These are phyloP conservation scores for Pseudogymnoascus pannorum DNA, from an alignment of 2,329 filamentous ascomycete species.

Conservation along the genomic window DNA sequence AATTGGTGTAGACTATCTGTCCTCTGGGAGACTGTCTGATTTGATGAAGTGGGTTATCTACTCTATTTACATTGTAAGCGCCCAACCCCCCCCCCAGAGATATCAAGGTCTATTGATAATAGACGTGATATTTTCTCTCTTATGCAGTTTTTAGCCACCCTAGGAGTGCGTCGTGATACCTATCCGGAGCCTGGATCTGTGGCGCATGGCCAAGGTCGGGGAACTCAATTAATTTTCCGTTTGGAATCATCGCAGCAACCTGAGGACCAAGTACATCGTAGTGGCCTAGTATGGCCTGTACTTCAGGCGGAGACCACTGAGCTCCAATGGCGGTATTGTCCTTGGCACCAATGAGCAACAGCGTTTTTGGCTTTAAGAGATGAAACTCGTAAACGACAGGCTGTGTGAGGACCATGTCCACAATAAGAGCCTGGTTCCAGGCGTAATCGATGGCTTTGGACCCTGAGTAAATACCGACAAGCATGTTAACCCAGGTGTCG, in stretches of 20 bases:
- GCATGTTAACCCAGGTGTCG: constrained; percentile 49
- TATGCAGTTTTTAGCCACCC: constrained; percentile 32
- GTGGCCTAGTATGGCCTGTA: constrained; percentile 38
- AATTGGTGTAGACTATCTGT: neutral
- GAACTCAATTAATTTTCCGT: constrained; percentile 38
- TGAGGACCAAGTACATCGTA: constrained; percentile 40
- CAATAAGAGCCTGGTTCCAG: constrained; percentile 41
- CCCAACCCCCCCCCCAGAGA: neutral
- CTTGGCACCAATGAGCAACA: constrained; percentile 44
- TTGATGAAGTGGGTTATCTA: neutral
- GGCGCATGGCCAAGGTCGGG: constrained; percentile 41
- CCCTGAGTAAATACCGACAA: constrained; percentile 43
- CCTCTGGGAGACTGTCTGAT: neutral
- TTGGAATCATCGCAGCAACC: constrained; percentile 36
- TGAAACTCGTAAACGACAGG: constrained; percentile 44
- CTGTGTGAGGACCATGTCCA: constrained; percentile 49
- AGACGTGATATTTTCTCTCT: neutral
- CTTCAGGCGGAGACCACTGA: constrained; percentile 22
- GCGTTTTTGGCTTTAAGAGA: constrained; percentile 37
- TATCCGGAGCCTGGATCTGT: constrained; percentile 40
- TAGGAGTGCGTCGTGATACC: constrained; percentile 37
- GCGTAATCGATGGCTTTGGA: constrained; percentile 36
- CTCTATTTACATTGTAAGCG: neutral
- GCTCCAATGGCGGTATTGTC: constrained; percentile 34
- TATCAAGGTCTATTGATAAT: neutral